phyloP scores from a whole-genome alignment of 106 monocot genomes.

The Phalaenopsis equestris region DNA sequence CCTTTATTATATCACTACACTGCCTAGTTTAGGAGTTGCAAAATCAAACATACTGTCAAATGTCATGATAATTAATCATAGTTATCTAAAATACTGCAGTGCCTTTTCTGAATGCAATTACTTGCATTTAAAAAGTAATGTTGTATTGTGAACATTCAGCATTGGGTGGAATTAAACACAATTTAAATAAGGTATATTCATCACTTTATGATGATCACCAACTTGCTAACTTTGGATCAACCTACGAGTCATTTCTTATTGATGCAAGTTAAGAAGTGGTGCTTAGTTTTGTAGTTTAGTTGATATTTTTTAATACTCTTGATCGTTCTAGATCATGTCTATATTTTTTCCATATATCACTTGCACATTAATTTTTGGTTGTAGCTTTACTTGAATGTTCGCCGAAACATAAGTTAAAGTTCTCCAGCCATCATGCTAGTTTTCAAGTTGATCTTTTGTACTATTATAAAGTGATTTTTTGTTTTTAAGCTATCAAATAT shows the following conservation, averaged over 20 bases:
- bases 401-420: background rate
- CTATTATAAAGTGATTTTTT: no score
- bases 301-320: background rate
- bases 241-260: background rate
- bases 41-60: background rate
- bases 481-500: no score
- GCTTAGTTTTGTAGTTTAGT: background rate
- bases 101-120: background rate
- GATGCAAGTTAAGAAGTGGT: background rate
- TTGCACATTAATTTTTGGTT: background rate
- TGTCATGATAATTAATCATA: conserved; percentile 1
- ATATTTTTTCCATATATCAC: background rate
- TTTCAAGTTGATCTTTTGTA: background rate
- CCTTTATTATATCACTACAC: background rate
- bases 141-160: background rate
- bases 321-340: background rate
- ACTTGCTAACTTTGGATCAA: background rate
- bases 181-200: background rate
- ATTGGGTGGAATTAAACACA: background rate
- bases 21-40: background rate
- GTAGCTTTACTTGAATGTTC: background rate
- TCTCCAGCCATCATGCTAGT: background rate
- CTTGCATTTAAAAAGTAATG: background rate
- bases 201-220: background rate
- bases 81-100: background rate